These are phyloP conservation scores for Fusarium sarcochroum DNA, from an alignment of 2,329 filamentous ascomycete species.

Conservation along the genomic window DNA sequence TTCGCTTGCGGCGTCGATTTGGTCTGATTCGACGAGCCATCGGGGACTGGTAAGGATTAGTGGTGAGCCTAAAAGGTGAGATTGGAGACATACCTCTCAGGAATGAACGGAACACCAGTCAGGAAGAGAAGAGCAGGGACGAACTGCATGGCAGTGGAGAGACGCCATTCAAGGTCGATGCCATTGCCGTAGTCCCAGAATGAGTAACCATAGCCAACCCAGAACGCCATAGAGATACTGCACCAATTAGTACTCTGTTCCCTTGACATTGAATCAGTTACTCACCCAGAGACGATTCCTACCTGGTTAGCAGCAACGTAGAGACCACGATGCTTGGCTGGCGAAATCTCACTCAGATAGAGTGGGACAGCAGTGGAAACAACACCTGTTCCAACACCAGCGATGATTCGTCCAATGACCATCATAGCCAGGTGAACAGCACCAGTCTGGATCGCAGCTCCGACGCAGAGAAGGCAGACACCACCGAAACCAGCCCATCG, in stretches of 20 bases:
- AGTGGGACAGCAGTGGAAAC: slow-evolving; percentile 21
- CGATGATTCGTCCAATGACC: slow-evolving; percentile 19
- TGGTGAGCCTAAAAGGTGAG: no score
- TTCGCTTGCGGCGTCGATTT: slow-evolving; percentile 14
- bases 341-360: slow-evolving; percentile 23
- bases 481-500: slow-evolving; percentile 14
- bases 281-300: slow-evolving; percentile 26
- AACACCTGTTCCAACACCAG: slow-evolving; percentile 19
- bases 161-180: slow-evolving; percentile 18
- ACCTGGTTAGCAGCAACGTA: slow-evolving; percentile 28
- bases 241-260: background rate
- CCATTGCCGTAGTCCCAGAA: slow-evolving; percentile 26
- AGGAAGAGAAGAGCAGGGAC: slow-evolving; percentile 19
- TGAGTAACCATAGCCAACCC: slow-evolving; percentile 28
- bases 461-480: slow-evolving; percentile 14
- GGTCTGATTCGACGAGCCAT: slow-evolving; percentile 27
- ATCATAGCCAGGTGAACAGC: slow-evolving; percentile 29
- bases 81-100: slow-evolving; percentile 9
- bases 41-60: slow-evolving; percentile 4
- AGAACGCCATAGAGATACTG: slow-evolving; percentile 25
- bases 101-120: slow-evolving; percentile 14
- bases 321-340: slow-evolving; percentile 18
- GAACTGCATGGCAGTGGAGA: slow-evolving; percentile 25
- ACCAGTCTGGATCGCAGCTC: slow-evolving; percentile 27
- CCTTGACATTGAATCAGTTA: fast-evolving